Evolutionary conservation across 1,139 yeast genomes (phyloP).

Genomic region (Taphrina pruni): DNA sequence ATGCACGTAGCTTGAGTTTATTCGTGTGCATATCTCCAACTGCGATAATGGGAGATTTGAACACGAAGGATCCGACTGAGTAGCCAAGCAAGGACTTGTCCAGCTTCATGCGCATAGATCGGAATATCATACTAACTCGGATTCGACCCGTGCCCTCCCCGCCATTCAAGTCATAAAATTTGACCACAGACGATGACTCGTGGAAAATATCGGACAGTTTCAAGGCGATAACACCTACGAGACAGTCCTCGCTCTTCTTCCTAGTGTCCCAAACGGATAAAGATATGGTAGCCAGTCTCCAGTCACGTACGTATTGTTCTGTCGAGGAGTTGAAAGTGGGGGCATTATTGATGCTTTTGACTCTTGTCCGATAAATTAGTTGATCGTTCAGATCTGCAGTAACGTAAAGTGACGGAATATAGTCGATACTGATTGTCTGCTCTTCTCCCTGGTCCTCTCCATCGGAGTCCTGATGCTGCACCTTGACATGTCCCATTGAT

Average conservation of each 20-base stretch:
- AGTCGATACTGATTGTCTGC: conserved; percentile 32
- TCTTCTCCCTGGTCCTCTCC: conserved; percentile 37
- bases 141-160: conserved; percentile 38
- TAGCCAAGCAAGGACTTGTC: conserved; percentile 32
- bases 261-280: conserved; percentile 37
- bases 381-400: conserved; percentile 38
- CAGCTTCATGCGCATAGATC: conserved; percentile 35
- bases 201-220: conserved; percentile 31
- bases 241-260: conserved; percentile 29
- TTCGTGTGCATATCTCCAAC: conserved; percentile 33
- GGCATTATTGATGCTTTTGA: conserved; percentile 31
- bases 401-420: conserved; percentile 35
- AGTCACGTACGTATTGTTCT: conserved; percentile 36
- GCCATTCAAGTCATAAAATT: conserved; percentile 34
- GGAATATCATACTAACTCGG: conserved; percentile 33
- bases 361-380: conserved; percentile 32
- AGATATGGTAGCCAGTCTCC: conserved; percentile 32
- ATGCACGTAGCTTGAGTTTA: conserved; percentile 24
- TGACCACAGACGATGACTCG: conserved; percentile 32
- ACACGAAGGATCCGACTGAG: conserved; percentile 30
- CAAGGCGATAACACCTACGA: conserved; percentile 35
- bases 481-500: conserved; percentile 39
- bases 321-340: conserved; percentile 34
- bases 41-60: conserved; percentile 33
- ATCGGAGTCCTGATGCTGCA: conserved; percentile 36